These are phyloP conservation scores for Kappamyces sp. DNA, from an alignment of 192 early-diverging fungal species.

Conservation along the genomic window DNA sequence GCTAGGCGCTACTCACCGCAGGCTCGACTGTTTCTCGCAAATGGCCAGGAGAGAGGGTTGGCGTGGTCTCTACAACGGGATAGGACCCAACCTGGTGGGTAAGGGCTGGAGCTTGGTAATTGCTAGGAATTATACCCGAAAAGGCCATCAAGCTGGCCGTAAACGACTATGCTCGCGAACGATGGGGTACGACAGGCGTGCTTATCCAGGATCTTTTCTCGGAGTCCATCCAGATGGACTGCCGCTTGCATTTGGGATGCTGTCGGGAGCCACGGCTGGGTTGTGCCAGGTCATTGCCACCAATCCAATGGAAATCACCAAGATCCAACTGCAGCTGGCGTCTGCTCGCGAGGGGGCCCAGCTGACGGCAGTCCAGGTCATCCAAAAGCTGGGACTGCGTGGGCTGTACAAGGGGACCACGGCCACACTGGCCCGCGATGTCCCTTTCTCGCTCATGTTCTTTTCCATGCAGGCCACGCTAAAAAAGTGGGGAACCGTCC, in stretches of 20 bases:
- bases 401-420: conserved; percentile 41
- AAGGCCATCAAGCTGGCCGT: conserved; percentile 56
- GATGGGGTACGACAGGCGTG: conserved; percentile 24
- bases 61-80: conserved; percentile 42
- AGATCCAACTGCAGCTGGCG: conserved; percentile 49
- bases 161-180: conserved; percentile 44
- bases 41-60: conserved; percentile 23
- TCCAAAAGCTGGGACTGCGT: conserved; percentile 36
- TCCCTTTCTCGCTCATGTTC: conserved; percentile 51
- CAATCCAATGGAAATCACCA: conserved; percentile 56
- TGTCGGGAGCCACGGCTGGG: conserved; percentile 46
- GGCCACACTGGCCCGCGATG: conserved; percentile 40
- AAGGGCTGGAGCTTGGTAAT: neutral
- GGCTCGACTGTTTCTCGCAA: conserved; percentile 32
- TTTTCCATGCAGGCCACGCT: conserved; percentile 42
- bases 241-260: conserved; percentile 38
- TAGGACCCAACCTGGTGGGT: conserved; percentile 35
- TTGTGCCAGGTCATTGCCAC: conserved; percentile 52
- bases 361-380: conserved; percentile 29
- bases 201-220: conserved; percentile 10
- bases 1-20: conserved; percentile 1
- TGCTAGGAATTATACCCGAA: conserved; percentile 47
- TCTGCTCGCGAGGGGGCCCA: conserved; percentile 19
- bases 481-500: conserved; percentile 30
- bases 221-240: conserved; percentile 25